phyloP scores from a whole-genome alignment of 2,329 filamentous ascomycete genomes.

The Fusarium pseudoanthophilum region DNA sequence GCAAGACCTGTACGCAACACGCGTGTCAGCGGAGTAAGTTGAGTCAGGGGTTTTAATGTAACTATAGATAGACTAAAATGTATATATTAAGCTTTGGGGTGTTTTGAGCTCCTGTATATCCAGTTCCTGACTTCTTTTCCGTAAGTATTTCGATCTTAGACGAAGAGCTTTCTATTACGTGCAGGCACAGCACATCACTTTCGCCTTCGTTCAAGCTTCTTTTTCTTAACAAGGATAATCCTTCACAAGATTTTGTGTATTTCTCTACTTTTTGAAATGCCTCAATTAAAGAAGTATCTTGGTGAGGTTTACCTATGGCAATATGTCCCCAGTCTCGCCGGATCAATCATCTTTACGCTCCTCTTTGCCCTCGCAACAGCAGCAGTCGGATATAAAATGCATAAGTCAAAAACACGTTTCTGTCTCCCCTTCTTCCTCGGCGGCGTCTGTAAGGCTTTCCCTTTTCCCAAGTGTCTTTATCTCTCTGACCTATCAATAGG shows the following conservation, averaged over 20 bases:
- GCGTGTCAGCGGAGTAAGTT: conserved; percentile 18
- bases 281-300: conserved; percentile 7
- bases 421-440: conserved; percentile 59
- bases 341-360: conserved; percentile 56
- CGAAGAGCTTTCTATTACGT: no score
- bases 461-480: no score
- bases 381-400: conserved; percentile 54
- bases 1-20: conserved; percentile 12
- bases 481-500: not conserved
- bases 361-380: conserved; percentile 56
- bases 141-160: no score
- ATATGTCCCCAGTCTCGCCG: conserved; percentile 56
- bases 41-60: rapidly evolving
- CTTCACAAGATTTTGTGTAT: no score
- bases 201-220: no score
- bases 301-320: conserved; percentile 35
- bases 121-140: no score
- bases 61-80: no score
- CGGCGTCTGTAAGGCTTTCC: conserved; percentile 50
- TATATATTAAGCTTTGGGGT: no score
- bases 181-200: no score
- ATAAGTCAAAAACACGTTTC: conserved; percentile 59
- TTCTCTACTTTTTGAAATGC: not conserved
- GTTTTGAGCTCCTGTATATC: no score
- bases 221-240: no score